phyloP scores from a whole-genome alignment of 2,329 filamentous ascomycete species.

The Xylariaceae sp. region DNA sequence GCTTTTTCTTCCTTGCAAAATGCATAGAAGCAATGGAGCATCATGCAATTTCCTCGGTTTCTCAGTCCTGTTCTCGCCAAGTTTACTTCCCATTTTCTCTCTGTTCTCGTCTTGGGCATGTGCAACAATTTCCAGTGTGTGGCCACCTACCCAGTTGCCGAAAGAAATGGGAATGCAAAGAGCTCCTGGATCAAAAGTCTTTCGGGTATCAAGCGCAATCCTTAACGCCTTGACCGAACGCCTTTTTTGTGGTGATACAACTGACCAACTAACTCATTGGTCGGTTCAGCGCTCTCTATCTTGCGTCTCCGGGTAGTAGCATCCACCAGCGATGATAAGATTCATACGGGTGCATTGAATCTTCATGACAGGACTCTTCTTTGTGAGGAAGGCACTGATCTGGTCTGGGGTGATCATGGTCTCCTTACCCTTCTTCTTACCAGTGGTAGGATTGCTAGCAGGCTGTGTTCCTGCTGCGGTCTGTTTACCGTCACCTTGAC shows the following conservation, averaged over 20 bases:
- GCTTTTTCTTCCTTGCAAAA: too few relatives aligned
- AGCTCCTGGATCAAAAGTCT: too few relatives aligned
- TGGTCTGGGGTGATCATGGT: conserved; percentile 89
- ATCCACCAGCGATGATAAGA: conserved; percentile 80
- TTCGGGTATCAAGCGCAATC: not conserved
- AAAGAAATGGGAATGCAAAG: too few relatives aligned
- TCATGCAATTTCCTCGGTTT: too few relatives aligned
- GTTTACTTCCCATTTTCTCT: too few relatives aligned
- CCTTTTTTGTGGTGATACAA: not conserved
- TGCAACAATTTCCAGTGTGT: too few relatives aligned
- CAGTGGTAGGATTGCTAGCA: conserved; percentile 31
- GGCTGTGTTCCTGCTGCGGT: conserved; percentile 29
- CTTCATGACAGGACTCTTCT: conserved; percentile 92
- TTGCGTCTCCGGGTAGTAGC: conserved; percentile 53
- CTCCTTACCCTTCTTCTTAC: conserved; percentile 83
- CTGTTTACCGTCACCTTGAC: conserved; percentile 40
- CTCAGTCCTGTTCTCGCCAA: too few relatives aligned
- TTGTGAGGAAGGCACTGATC: conserved; percentile 91
- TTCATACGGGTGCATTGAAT: conserved; percentile 96
- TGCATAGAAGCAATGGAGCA: too few relatives aligned
- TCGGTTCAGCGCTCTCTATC: conserved; percentile 24
- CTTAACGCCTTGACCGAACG: conserved; percentile 14
- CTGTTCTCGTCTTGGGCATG: too few relatives aligned
- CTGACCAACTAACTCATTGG: too few relatives aligned
- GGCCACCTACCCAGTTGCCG: too few relatives aligned